Conservation (phyloP, 305 asterid genomes). For the Euphrasia arctica region DNA sequence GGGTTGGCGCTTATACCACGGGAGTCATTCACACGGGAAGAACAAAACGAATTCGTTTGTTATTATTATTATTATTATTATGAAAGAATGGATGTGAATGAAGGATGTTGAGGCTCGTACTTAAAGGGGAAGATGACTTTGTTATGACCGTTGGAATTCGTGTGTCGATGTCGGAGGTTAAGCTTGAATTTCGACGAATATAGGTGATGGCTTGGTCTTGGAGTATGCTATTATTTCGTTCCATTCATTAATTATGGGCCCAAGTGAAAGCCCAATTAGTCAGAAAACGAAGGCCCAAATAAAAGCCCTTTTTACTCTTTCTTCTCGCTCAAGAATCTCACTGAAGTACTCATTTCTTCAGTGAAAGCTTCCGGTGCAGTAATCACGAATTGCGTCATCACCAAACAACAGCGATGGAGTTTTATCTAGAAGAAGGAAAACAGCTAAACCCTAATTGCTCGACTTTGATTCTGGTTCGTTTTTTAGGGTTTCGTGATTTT, state of each 20-base stretch:
- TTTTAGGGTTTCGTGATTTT: constrained; percentile 25
- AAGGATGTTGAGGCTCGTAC: background rate
- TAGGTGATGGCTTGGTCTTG: constrained; percentile 8
- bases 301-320: background rate
- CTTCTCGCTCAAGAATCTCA: background rate
- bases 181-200: constrained; percentile 26
- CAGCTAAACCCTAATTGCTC: constrained; percentile 38
- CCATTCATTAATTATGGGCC: too few relatives aligned
- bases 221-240: too few relatives aligned
- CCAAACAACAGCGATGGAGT: constrained; percentile 39
- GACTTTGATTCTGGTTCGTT: constrained; percentile 59
- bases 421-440: constrained; percentile 56
- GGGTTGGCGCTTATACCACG: constrained; percentile 30
- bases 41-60: constrained; percentile 16
- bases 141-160: constrained; percentile 19
- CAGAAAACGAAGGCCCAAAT: too few relatives aligned
- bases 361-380: background rate
- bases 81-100: background rate
- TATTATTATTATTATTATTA: too few relatives aligned
- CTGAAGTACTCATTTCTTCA: background rate
- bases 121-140: background rate
- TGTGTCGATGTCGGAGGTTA: constrained; percentile 33
- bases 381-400: background rate
- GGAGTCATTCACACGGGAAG: constrained; percentile 1
- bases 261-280: too few relatives aligned